phyloP scores from a whole-genome alignment of 331 rosid species.

The Prunus yedoensis region DNA sequence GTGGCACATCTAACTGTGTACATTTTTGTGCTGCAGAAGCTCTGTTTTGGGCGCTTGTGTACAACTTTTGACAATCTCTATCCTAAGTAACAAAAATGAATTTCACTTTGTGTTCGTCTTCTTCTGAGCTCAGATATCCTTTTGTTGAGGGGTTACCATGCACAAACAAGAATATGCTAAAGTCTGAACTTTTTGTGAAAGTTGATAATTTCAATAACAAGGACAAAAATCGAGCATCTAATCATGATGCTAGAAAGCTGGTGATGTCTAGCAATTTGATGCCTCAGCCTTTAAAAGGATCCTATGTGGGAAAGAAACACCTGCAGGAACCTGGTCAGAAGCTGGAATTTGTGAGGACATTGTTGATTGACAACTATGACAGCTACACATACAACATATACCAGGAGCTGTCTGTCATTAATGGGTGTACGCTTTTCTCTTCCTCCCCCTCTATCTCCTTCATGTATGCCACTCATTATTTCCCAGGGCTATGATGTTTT shows the following conservation, averaged over 20 bases:
- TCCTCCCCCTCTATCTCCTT: neutral
- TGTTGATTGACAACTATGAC: conserved; percentile 96
- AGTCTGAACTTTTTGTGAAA: conserved; percentile 35
- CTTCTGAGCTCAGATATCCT: conserved; percentile 47
- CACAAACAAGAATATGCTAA: conserved; percentile 27
- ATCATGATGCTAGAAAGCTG: conserved; percentile 34
- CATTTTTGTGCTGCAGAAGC: conserved; percentile 36
- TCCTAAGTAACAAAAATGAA: conserved; percentile 42
- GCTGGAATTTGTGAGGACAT: conserved; percentile 67
- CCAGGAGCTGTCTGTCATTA: conserved; percentile 86
- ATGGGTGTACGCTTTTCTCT: conserved; percentile 67
- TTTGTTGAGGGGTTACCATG: conserved; percentile 39
- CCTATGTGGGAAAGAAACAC: conserved; percentile 40
- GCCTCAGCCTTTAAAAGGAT: conserved; percentile 52
- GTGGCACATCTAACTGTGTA: neutral
- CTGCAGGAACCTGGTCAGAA: conserved; percentile 37
- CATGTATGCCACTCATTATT: neutral
- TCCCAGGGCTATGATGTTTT: neutral
- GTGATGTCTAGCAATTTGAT: conserved; percentile 48
- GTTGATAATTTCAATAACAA: conserved; percentile 42
- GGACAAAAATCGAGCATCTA: conserved; percentile 27
- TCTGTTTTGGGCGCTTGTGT: neutral
- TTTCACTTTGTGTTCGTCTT: conserved; percentile 38
- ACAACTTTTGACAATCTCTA: neutral
- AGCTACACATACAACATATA: conserved; percentile 96